A percentile compares a stretch with the other conserved stretches of the same genome.
Evolutionary conservation across 2,329 filamentous ascomycete genomes (phyloP).

Genomic region (Xylogone sp.): DNA sequence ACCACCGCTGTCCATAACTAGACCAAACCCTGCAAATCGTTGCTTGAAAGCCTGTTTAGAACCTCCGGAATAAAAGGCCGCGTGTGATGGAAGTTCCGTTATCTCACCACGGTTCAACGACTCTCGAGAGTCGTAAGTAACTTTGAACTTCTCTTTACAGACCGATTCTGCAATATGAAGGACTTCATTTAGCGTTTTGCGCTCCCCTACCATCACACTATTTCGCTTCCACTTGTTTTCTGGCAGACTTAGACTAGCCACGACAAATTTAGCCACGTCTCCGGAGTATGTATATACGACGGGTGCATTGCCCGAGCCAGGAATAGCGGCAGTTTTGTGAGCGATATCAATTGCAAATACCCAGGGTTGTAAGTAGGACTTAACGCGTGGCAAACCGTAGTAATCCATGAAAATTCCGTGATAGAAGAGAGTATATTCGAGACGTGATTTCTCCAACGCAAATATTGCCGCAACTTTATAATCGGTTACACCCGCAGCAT

Average conservation of each 20-base stretch:
- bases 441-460: slow-evolving; percentile 26
- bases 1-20: slow-evolving; percentile 16
- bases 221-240: slow-evolving; percentile 39
- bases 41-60: slow-evolving; percentile 21
- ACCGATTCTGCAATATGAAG: slow-evolving; percentile 38
- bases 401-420: slow-evolving; percentile 45
- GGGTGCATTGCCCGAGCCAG: slow-evolving; percentile 41
- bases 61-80: slow-evolving; percentile 14
- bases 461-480: too few relatives aligned
- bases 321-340: slow-evolving; percentile 42
- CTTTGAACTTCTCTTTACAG: slow-evolving; percentile 32
- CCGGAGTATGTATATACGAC: slow-evolving; percentile 44
- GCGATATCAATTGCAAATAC: slow-evolving; percentile 41
- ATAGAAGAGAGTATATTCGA: slow-evolving; percentile 35
- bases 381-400: slow-evolving; percentile 34
- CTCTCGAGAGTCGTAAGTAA: slow-evolving; percentile 30
- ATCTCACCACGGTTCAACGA: slow-evolving; percentile 30
- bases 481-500: too few relatives aligned
- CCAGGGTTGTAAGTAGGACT: slow-evolving; percentile 34
- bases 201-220: slow-evolving; percentile 34
- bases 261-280: slow-evolving; percentile 45
- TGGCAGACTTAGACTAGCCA: slow-evolving; percentile 30
- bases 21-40: slow-evolving; percentile 18
- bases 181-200: slow-evolving; percentile 40
- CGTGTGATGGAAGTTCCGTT: slow-evolving; percentile 29